Percentiles rank a stretch among this genome's conserved stretches.
These are phyloP conservation scores for Pseudocercospora crystallina DNA, from an alignment of 2,329 filamentous ascomycete genomes.

Conservation along the genomic window DNA sequence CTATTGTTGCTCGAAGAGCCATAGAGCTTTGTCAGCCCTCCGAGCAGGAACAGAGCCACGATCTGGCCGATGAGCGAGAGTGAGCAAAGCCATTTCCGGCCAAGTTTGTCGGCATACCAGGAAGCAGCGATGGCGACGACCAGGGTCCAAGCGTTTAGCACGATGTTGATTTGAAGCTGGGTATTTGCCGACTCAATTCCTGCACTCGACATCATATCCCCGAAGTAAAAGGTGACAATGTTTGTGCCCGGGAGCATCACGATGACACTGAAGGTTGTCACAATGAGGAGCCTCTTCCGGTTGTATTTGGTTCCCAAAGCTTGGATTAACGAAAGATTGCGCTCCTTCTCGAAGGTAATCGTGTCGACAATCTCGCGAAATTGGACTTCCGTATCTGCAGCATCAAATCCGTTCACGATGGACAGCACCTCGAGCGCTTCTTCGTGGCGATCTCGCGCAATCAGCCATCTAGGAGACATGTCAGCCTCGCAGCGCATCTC, in stretches of 20 bases:
- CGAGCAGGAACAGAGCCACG: constrained; percentile 2
- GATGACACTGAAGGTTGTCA: constrained; percentile 4
- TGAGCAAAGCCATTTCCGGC: neutral
- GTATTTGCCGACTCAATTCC: constrained; percentile 1
- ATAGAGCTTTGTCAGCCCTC: constrained; percentile 2
- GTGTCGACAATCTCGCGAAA: constrained; percentile 5
- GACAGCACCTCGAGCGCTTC: neutral
- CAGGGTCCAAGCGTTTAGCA: neutral
- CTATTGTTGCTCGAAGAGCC: neutral
- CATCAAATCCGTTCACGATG: constrained; percentile 1
- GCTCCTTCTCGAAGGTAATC: constrained; percentile 3
- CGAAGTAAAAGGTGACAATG: constrained; percentile 7
- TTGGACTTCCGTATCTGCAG: constrained; percentile 1
- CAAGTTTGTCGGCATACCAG: constrained; percentile 5
- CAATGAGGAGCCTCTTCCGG: neutral
- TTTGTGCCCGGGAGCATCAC: constrained; percentile 6
- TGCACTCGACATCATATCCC: constrained; percentile 4
- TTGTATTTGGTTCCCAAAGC: constrained; percentile 2
- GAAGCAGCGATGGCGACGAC: neutral
- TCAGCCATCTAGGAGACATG: neutral
- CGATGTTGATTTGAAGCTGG: constrained; percentile 6
- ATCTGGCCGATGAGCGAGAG: neutral
- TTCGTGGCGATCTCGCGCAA: neutral
- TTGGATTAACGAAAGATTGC: neutral
- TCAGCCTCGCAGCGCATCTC: too few relatives aligned